Percentiles rank a stretch among this genome's conserved stretches.
Conservation (phyloP, 192 early-diverging fungal genomes). For the Allomyces macrogynus region DNA sequence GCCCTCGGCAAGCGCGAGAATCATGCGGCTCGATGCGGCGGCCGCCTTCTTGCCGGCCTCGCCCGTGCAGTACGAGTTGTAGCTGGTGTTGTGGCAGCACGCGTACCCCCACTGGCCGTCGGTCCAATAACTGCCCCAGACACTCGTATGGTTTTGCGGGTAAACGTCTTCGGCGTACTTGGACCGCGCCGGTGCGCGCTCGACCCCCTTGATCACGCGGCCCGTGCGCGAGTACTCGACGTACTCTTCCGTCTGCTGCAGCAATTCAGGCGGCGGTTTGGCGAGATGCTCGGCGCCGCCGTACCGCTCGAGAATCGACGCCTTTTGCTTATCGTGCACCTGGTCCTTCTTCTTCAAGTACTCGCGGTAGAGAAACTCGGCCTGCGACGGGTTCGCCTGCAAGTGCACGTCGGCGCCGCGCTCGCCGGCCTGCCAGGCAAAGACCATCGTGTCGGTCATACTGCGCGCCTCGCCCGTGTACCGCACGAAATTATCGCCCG, state of each 20-base stretch:
- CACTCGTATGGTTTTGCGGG: constrained; percentile 59
- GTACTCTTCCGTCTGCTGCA: constrained; percentile 84
- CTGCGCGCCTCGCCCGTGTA: constrained; percentile 71
- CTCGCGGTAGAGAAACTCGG: constrained; percentile 72
- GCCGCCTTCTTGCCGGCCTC: constrained; percentile 34
- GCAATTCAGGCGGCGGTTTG: constrained; percentile 66
- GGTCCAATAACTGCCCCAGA: constrained; percentile 94
- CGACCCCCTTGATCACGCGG: constrained; percentile 64
- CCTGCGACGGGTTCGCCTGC: constrained; percentile 91
- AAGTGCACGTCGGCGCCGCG: constrained; percentile 68
- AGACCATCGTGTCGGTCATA: constrained; percentile 64
- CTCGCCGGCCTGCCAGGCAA: constrained; percentile 82
- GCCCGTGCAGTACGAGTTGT: constrained; percentile 80
- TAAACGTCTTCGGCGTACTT: constrained; percentile 84
- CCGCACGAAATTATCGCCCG: constrained; percentile 86
- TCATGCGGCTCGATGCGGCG: constrained; percentile 1
- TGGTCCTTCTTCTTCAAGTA: constrained; percentile 63
- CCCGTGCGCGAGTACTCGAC: constrained; percentile 93
- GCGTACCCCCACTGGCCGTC: constrained; percentile 90
- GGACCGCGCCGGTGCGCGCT: constrained; percentile 50
- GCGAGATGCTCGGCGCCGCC: constrained; percentile 90
- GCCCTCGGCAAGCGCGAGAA: background rate
- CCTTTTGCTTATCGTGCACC: constrained; percentile 47
- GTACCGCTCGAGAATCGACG: constrained; percentile 65
- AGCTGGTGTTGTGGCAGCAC: constrained; percentile 65